Percentiles rank a stretch among this genome's conserved stretches.
Conservation (phyloP, 371 early-diverging fungal species). For the Apophysomyces elegans region DNA sequence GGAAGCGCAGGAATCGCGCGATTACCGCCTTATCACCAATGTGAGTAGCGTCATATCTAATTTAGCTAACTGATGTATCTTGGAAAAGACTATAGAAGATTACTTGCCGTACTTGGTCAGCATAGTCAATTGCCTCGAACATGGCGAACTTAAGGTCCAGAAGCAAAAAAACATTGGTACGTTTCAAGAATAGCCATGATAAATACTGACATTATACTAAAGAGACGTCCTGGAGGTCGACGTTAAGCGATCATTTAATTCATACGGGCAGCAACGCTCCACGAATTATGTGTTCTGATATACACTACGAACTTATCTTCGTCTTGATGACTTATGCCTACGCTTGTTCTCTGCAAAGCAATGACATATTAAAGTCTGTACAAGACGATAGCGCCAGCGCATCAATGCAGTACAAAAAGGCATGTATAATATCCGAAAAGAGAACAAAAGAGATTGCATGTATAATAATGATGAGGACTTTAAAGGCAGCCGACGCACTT, state of each 20-base stretch:
- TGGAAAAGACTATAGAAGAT: slow-evolving; percentile 59
- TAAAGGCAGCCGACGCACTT: slow-evolving; percentile 57
- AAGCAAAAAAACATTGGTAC: slow-evolving; percentile 44
- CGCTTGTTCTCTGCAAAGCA: slow-evolving; percentile 46
- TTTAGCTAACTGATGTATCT: slow-evolving; percentile 1
- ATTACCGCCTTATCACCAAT: slow-evolving; percentile 55
- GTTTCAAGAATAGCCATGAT: neutral
- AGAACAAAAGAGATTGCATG: slow-evolving; percentile 2
- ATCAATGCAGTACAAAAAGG: slow-evolving; percentile 34
- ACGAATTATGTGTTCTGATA: slow-evolving; percentile 54
- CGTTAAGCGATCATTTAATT: slow-evolving; percentile 55
- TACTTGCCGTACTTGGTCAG: slow-evolving; percentile 64
- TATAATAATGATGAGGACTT: slow-evolving; percentile 6
- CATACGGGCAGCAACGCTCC: slow-evolving; percentile 64
- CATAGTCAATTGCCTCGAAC: slow-evolving; percentile 57
- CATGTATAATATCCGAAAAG: slow-evolving; percentile 8
- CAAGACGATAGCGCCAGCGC: slow-evolving; percentile 18
- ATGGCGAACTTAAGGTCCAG: slow-evolving; percentile 43
- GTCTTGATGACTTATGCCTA: slow-evolving; percentile 64
- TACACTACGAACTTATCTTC: slow-evolving; percentile 66
- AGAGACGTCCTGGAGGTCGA: slow-evolving; percentile 72
- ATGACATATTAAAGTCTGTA: slow-evolving; percentile 30
- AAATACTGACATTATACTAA: neutral
- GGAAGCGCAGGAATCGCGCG: slow-evolving; percentile 52
- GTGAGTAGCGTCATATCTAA: slow-evolving; percentile 22